Percentiles rank a stretch among this genome's conserved stretches.
These are phyloP conservation scores for Penicillium italicum DNA, from an alignment of 2,329 filamentous ascomycete genomes.

Conservation along the genomic window DNA sequence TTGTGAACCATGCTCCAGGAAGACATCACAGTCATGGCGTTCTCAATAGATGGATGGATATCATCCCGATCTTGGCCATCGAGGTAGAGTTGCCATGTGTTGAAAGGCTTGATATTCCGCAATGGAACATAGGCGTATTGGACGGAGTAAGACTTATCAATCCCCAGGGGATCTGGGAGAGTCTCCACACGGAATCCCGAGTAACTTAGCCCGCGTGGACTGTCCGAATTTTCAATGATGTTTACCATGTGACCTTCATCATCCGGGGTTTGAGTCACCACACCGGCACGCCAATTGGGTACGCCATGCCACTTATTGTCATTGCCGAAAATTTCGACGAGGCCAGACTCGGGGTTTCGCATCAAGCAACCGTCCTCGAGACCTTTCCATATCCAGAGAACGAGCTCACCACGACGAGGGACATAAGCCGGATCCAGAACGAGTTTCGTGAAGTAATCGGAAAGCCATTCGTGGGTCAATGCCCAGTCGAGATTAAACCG, in stretches of 20 bases:
- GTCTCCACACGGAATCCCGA: slow-evolving; percentile 58
- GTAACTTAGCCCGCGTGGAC: slow-evolving; percentile 47
- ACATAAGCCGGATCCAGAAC: slow-evolving; percentile 48
- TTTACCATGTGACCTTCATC: slow-evolving; percentile 47
- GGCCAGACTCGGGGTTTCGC: slow-evolving; percentile 30
- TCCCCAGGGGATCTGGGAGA: slow-evolving; percentile 49
- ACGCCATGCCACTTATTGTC: slow-evolving; percentile 33
- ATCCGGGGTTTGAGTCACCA: slow-evolving; percentile 52
- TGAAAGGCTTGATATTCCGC: slow-evolving; percentile 54
- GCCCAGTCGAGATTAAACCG: slow-evolving; percentile 56
- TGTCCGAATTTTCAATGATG: slow-evolving; percentile 32
- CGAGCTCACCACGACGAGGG: slow-evolving; percentile 55
- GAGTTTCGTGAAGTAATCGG: slow-evolving; percentile 42
- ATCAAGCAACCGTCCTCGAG: slow-evolving; percentile 36
- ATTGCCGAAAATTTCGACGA: slow-evolving; percentile 36
- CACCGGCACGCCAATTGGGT: slow-evolving; percentile 56
- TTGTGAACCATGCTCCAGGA: slow-evolving; percentile 53
- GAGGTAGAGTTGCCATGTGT: slow-evolving; percentile 52
- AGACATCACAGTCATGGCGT: slow-evolving; percentile 53
- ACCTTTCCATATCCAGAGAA: slow-evolving; percentile 48
- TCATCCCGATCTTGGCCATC: slow-evolving; percentile 37
- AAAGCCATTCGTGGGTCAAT: slow-evolving; percentile 46
- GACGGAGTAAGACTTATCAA: slow-evolving; percentile 51
- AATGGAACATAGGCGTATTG: slow-evolving; percentile 56
- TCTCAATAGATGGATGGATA: slow-evolving; percentile 53